phyloP scores from a whole-genome alignment of 352 stramenopile species.

The Phytophthora sp. region DNA sequence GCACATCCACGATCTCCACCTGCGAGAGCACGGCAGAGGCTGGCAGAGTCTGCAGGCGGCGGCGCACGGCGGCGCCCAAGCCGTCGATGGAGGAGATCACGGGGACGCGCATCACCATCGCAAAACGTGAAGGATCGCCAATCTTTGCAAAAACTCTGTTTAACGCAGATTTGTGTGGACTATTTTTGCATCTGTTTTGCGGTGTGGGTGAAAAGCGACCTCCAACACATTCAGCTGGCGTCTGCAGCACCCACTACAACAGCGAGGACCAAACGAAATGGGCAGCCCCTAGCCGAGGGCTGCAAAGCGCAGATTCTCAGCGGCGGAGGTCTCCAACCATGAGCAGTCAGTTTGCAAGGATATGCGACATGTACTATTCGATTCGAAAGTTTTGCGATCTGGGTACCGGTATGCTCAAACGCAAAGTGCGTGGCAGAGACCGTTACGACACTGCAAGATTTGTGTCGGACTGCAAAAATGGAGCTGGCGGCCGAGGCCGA shows the following conservation, averaged over 20 bases:
- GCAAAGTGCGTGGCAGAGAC: constrained; percentile 16
- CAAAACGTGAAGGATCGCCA: too few relatives aligned
- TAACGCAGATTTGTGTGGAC: too few relatives aligned
- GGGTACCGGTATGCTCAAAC: too few relatives aligned
- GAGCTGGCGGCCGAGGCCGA: constrained; percentile 24
- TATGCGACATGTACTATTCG: not conserved
- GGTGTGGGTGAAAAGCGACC: too few relatives aligned
- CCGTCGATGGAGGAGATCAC: constrained; percentile 48
- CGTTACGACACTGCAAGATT: not conserved
- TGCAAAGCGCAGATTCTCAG: too few relatives aligned
- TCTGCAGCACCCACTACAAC: not conserved
- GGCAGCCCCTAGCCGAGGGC: too few relatives aligned
- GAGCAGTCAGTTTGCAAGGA: not conserved
- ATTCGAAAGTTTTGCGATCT: too few relatives aligned
- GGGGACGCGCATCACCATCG: constrained; percentile 35
- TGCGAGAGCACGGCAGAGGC: constrained; percentile 9
- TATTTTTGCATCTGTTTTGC: too few relatives aligned
- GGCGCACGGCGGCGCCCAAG: constrained; percentile 30
- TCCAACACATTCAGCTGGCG: not conserved
- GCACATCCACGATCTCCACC: constrained; percentile 42
- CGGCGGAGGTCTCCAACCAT: too few relatives aligned
- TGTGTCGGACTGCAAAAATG: constrained; percentile 6
- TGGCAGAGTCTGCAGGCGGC: constrained; percentile 12
- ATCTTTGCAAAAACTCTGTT: too few relatives aligned
- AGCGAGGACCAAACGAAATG: too few relatives aligned